Percentiles rank a stretch among this genome's conserved stretches.
Conservation (phyloP, 2,329 filamentous ascomycete species). For the Plectosphaerella cucumerina region DNA sequence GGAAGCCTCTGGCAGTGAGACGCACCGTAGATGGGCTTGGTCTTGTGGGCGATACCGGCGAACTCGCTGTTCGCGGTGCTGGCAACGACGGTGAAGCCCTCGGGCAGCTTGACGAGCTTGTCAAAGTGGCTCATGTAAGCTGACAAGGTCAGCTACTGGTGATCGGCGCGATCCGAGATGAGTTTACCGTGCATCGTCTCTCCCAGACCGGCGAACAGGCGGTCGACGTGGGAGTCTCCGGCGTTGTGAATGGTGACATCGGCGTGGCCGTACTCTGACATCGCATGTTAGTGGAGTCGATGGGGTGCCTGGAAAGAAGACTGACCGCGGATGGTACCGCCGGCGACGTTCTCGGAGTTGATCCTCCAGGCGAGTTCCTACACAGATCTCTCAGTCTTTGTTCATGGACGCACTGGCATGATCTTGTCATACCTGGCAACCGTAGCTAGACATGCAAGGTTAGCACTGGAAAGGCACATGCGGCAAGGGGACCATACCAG, state of each 20-base stretch:
- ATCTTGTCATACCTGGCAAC: too few species aligned
- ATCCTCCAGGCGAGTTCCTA: conserved; percentile 63
- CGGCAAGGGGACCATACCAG: neutral
- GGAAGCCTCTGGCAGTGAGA: neutral
- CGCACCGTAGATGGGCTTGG: conserved; percentile 58
- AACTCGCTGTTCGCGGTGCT: conserved; percentile 72
- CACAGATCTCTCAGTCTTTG: too few species aligned
- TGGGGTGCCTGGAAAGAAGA: too few species aligned
- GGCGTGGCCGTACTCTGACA: conserved; percentile 10
- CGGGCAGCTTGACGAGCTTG: conserved; percentile 72
- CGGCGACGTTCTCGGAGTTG: conserved; percentile 37
- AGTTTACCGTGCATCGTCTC: conserved; percentile 52
- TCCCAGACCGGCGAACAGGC: conserved; percentile 72
- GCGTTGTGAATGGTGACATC: conserved; percentile 58
- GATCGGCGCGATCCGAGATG: too few species aligned
- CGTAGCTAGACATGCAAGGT: too few species aligned
- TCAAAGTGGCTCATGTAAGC: conserved; percentile 89
- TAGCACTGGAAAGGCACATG: too few species aligned
- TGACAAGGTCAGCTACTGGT: neutral
- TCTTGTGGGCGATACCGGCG: conserved; percentile 72
- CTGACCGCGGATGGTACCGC: conserved; percentile 8
- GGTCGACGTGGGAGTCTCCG: conserved; percentile 59
- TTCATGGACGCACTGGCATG: too few species aligned
- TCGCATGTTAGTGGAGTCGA: too few species aligned
- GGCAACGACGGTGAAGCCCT: conserved; percentile 69